Evolutionary conservation across 129 eudicot species (phyloP).

Genomic region (Helianthus tuberosus): DNA sequence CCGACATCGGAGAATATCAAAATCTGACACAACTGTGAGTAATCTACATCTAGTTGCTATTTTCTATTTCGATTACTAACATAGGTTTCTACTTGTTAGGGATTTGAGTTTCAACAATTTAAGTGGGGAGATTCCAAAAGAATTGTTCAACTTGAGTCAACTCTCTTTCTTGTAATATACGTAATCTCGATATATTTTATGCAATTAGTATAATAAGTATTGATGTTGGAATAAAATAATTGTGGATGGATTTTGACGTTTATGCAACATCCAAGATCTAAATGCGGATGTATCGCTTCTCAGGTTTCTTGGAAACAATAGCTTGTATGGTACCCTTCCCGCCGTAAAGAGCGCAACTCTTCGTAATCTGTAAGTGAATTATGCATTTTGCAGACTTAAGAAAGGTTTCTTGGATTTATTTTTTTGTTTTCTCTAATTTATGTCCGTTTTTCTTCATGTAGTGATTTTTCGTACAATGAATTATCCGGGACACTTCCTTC

Average conservation of each 20-base stretch:
- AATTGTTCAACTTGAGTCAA: slow-evolving; percentile 54
- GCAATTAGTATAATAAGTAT: not conserved
- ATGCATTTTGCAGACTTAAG: no score
- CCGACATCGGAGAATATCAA: slow-evolving; percentile 50
- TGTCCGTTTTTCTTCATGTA: slow-evolving; percentile 36
- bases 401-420: not conserved
- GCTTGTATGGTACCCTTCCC: slow-evolving; percentile 61
- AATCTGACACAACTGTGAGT: slow-evolving; percentile 66
- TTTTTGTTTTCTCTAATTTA: not conserved
- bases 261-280: not conserved
- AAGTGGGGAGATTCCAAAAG: slow-evolving; percentile 59
- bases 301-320: slow-evolving; percentile 88
- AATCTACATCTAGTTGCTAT: slow-evolving; percentile 3
- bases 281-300: slow-evolving; percentile 10
- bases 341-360: slow-evolving; percentile 46
- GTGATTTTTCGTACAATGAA: slow-evolving; percentile 83
- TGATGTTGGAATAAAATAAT: no score
- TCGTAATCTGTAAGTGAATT: slow-evolving; percentile 53
- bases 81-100: slow-evolving; percentile 40
- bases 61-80: slow-evolving; percentile 7
- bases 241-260: no score
- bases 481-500: slow-evolving; percentile 76
- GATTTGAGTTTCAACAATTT: slow-evolving; percentile 90
- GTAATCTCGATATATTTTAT: not conserved
- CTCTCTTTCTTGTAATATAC: slow-evolving; percentile 58